Evolutionary conservation across 129 eudicot species (phyloP).

Genomic region (Oenanthe sinensis): DNA sequence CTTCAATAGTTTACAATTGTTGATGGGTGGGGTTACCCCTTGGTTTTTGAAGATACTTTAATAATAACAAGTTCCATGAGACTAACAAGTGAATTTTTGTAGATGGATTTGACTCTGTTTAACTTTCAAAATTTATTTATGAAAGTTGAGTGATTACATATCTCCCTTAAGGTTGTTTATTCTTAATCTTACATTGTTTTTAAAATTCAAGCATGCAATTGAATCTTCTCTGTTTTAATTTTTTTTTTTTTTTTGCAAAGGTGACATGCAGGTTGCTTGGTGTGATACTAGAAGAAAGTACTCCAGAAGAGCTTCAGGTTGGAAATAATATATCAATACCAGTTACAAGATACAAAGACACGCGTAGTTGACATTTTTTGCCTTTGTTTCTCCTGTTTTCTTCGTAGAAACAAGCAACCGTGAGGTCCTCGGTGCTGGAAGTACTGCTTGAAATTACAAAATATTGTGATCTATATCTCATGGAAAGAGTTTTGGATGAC

Average conservation of each 20-base stretch:
- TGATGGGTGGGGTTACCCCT: background rate
- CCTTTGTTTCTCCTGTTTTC: background rate
- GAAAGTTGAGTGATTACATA: background rate
- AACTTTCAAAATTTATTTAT: background rate
- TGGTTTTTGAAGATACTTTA: background rate
- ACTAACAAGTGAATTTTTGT: background rate
- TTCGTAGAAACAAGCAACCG: slow-evolving; percentile 76
- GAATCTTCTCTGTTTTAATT: too few relatives aligned
- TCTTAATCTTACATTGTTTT: background rate
- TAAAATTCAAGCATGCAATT: background rate
- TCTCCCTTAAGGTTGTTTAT: background rate
- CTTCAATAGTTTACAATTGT: background rate
- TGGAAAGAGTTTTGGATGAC: slow-evolving; percentile 89
- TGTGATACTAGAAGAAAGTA: slow-evolving; percentile 74
- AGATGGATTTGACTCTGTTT: background rate
- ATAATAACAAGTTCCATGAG: background rate
- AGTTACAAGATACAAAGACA: background rate
- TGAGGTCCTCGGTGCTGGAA: slow-evolving; percentile 70
- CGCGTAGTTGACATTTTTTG: background rate
- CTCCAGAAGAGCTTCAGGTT: slow-evolving; percentile 92
- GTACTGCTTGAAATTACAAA: slow-evolving; percentile 76
- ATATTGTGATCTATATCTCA: slow-evolving; percentile 82
- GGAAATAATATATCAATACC: background rate
- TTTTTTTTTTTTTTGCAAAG: slow-evolving; percentile 27
- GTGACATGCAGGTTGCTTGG: slow-evolving; percentile 87